These are phyloP conservation scores for Diplodia seriata DNA, from an alignment of 2,329 filamentous ascomycete genomes.

Conservation along the genomic window DNA sequence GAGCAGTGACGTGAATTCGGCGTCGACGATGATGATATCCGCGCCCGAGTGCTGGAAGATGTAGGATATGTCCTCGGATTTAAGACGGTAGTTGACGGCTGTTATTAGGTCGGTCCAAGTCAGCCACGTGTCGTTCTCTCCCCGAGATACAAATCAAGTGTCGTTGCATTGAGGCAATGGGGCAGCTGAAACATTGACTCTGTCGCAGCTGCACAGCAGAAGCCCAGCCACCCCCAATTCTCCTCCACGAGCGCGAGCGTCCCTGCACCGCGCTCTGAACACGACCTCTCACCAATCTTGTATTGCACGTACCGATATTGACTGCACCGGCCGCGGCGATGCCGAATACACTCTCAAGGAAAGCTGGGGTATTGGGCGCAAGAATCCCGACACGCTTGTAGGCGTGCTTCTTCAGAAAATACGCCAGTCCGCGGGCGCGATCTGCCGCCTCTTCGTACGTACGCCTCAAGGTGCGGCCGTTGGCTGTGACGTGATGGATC, in stretches of 20 bases:
- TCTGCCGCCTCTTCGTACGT: conserved; percentile 84
- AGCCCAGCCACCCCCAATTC: background rate
- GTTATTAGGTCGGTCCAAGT: conserved; percentile 14
- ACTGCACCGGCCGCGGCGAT: conserved; percentile 82
- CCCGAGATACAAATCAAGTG: background rate
- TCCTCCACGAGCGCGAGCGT: background rate
- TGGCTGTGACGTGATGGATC: conserved; percentile 83
- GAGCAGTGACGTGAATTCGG: conserved; percentile 77
- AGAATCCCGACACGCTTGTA: conserved; percentile 83
- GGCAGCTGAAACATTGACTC: background rate
- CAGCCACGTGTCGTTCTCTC: background rate
- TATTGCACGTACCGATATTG: conserved; percentile 63
- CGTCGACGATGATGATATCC: conserved; percentile 85
- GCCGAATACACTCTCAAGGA: conserved; percentile 88
- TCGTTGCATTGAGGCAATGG: background rate
- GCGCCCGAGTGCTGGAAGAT: conserved; percentile 89
- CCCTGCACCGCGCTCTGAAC: background rate
- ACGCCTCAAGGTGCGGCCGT: conserved; percentile 74
- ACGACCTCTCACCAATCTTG: background rate
- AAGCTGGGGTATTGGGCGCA: conserved; percentile 91
- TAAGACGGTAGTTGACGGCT: conserved; percentile 75
- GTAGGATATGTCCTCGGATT: conserved; percentile 84
- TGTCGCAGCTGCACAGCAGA: background rate
- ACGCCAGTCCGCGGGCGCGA: conserved; percentile 84
- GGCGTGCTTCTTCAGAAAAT: conserved; percentile 78